phyloP scores from a whole-genome alignment of 768 basidiomycete genomes.

The Galerina sulciceps region DNA sequence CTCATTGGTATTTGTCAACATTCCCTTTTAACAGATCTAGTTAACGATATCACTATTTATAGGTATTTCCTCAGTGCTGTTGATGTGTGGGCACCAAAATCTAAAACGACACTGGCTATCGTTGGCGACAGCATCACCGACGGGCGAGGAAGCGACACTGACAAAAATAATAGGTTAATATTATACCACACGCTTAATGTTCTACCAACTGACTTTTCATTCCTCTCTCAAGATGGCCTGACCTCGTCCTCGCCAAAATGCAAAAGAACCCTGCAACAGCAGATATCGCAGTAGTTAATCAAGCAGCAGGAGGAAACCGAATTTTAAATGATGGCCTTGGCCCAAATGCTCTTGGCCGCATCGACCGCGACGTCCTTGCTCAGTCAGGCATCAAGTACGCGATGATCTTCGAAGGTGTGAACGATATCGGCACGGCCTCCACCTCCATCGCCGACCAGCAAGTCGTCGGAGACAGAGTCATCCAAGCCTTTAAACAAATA shows the following conservation, averaged over 20 bases:
- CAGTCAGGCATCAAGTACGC: constrained; percentile 49
- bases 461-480: constrained; percentile 42
- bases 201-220: not conserved
- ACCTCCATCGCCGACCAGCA: constrained; percentile 38
- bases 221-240: constrained; percentile 43
- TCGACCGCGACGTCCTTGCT: constrained; percentile 54
- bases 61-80: constrained; percentile 51
- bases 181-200: not conserved
- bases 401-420: constrained; percentile 58
- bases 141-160: constrained; percentile 48
- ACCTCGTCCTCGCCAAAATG: constrained; percentile 46
- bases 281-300: constrained; percentile 48
- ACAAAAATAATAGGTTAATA: constrained; percentile 47
- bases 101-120: constrained; percentile 38
- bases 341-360: constrained; percentile 48
- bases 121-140: constrained; percentile 60
- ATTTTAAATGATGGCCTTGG: constrained; percentile 54
- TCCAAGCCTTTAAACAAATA: constrained; percentile 51
- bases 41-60: not conserved
- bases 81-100: constrained; percentile 39
- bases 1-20: constrained; percentile 34
- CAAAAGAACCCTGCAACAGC: constrained; percentile 35
- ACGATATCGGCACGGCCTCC: constrained; percentile 51
- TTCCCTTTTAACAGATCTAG: not conserved
- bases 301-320: constrained; percentile 58